Percentiles rank a stretch among this genome's conserved stretches.
Evolutionary conservation across 2,329 filamentous ascomycete species (phyloP).

Genomic region (Pezicula neosporulosa): DNA sequence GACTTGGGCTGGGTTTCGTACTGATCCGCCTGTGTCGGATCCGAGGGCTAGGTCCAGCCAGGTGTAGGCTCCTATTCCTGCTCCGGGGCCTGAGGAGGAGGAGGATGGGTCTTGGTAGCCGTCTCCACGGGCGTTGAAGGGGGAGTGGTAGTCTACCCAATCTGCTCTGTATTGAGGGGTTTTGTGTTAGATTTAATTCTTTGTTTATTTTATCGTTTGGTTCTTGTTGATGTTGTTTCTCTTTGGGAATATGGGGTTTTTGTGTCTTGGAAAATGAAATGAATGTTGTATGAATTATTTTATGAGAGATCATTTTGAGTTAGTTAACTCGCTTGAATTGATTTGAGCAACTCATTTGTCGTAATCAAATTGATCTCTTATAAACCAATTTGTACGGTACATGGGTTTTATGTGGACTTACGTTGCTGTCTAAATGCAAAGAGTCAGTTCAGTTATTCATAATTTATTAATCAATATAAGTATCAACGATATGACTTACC

Average conservation of each 20-base stretch:
- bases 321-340: no score
- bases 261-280: no score
- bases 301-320: no score
- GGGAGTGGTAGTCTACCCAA: constrained; percentile 38
- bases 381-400: no score
- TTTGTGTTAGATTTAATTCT: constrained; percentile 2
- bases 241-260: neutral
- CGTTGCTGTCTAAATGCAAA: constrained; percentile 12
- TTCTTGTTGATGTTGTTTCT: no score
- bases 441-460: no score
- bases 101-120: constrained; percentile 43
- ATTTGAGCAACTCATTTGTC: no score
- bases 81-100: constrained; percentile 43
- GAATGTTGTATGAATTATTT: no score
- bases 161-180: constrained; percentile 41
- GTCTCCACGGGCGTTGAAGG: constrained; percentile 42
- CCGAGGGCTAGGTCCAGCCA: constrained; percentile 49
- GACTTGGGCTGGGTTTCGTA: constrained; percentile 42
- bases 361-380: no score
- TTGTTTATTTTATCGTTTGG: no score
- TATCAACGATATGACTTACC: no score
- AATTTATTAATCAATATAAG: no score
- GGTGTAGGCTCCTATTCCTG: constrained; percentile 38
- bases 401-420: neutral
- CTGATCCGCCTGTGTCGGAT: constrained; percentile 45